Conservation (phyloP, 805 yeast species). For the Teunomyces gatunensis region DNA sequence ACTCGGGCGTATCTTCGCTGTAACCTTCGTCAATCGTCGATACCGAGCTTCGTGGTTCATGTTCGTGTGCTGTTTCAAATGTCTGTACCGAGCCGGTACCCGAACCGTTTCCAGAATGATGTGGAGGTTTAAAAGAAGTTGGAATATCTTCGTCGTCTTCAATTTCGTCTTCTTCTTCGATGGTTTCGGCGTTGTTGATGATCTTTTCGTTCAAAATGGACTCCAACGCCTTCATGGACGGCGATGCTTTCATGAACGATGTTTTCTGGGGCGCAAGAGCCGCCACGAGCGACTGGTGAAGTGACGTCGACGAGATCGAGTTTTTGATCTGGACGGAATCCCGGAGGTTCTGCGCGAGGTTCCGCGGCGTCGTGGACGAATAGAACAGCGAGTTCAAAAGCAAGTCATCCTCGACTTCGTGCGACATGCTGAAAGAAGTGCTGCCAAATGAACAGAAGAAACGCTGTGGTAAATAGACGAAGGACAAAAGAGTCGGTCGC, state of each 20-base stretch:
- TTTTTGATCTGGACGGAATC: constrained; percentile 26
- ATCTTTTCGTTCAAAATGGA: constrained; percentile 22
- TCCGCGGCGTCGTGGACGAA: constrained; percentile 22
- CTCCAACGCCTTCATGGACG: constrained; percentile 42
- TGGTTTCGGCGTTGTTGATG: constrained; percentile 1
- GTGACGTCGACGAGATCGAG: constrained; percentile 24
- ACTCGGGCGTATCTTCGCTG: constrained; percentile 23
- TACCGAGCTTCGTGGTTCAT: constrained; percentile 12
- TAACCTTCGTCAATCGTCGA: constrained; percentile 22
- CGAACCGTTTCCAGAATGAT: neutral
- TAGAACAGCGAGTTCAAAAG: constrained; percentile 34
- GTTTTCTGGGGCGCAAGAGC: constrained; percentile 13
- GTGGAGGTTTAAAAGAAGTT: neutral
- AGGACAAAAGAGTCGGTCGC: neutral
- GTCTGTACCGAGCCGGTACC: constrained; percentile 19
- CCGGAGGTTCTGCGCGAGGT: constrained; percentile 25
- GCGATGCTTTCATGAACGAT: constrained; percentile 36
- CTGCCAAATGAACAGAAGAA: neutral
- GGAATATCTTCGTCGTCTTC: neutral
- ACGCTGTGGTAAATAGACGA: neutral
- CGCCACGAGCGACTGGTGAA: constrained; percentile 9
- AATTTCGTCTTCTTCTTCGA: constrained; percentile 18
- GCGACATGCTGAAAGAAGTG: neutral
- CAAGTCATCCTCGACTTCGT: constrained; percentile 22
- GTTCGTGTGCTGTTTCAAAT: constrained; percentile 27